These are phyloP conservation scores for Suillus subalutaceus DNA, from an alignment of 768 basidiomycete species.

Conservation along the genomic window DNA sequence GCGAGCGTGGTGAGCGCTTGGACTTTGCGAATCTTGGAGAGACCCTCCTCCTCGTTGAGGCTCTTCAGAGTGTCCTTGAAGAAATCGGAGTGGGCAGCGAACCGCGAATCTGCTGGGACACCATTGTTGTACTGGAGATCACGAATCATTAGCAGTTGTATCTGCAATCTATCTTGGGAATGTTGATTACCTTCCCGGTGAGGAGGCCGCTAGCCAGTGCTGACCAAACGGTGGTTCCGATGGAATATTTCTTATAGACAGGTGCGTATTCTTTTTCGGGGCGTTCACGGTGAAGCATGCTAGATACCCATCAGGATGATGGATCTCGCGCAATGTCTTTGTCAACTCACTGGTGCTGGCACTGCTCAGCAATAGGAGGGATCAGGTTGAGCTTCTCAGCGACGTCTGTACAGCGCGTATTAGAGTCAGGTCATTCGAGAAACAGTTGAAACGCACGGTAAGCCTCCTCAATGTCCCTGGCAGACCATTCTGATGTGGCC, in stretches of 20 bases:
- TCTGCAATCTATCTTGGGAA: background rate
- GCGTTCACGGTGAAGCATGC: constrained; percentile 54
- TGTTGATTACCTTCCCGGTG: constrained; percentile 48
- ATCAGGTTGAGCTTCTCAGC: constrained; percentile 54
- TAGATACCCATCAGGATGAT: constrained; percentile 24
- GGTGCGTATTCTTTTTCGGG: constrained; percentile 57
- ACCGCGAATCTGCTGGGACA: constrained; percentile 54
- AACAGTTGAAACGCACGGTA: constrained; percentile 28
- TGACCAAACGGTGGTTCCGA: constrained; percentile 57
- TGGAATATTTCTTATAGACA: constrained; percentile 47
- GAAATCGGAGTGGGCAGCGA: constrained; percentile 48
- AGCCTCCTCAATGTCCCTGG: constrained; percentile 50
- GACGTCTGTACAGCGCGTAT: constrained; percentile 35
- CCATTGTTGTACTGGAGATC: constrained; percentile 47
- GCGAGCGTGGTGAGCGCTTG: constrained; percentile 49
- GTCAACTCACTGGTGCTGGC: constrained; percentile 43
- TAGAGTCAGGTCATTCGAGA: background rate
- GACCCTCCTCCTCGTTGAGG: constrained; percentile 45
- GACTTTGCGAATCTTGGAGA: constrained; percentile 51
- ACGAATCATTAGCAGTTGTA: background rate
- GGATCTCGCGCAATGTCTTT: background rate
- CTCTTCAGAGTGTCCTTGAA: constrained; percentile 48
- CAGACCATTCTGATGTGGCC: constrained; percentile 61
- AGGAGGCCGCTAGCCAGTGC: constrained; percentile 57
- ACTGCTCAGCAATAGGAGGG: constrained; percentile 55